These are phyloP conservation scores for Fomitopsis schrenkii DNA, from an alignment of 1,284 basidiomycete genomes.

Conservation along the genomic window DNA sequence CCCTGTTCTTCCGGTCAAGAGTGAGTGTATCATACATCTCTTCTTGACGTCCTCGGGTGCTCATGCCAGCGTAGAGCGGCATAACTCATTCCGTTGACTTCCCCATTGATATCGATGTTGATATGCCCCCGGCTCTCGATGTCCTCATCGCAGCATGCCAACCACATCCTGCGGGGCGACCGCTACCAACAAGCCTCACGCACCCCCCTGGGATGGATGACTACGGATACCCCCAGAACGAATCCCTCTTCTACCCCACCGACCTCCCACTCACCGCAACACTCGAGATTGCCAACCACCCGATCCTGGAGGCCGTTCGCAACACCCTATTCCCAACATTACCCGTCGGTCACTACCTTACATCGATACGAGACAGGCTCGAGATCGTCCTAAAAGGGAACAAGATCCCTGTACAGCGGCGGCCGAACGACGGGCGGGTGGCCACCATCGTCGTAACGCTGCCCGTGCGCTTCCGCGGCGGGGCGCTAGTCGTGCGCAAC, in stretches of 20 bases:
- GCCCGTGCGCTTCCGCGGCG: constrained; percentile 69
- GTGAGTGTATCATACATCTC: constrained; percentile 32
- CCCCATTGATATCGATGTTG: constrained; percentile 71
- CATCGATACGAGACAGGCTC: constrained; percentile 61
- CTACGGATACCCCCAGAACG: constrained; percentile 43
- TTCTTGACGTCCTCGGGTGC: not conserved
- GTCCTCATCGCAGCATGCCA: constrained; percentile 73
- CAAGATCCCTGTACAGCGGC: constrained; percentile 50
- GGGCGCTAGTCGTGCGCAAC: constrained; percentile 55
- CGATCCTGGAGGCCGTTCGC: constrained; percentile 71
- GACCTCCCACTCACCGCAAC: constrained; percentile 69
- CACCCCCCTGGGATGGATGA: constrained; percentile 43
- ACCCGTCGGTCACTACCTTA: constrained; percentile 64
- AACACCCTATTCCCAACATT: constrained; percentile 65
- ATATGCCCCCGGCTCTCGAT: constrained; percentile 74
- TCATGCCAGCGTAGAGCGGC: constrained; percentile 48
- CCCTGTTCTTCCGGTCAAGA: constrained; percentile 76
- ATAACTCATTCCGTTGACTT: constrained; percentile 78
- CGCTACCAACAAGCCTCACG: not conserved
- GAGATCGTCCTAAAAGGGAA: constrained; percentile 64
- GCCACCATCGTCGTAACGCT: constrained; percentile 72
- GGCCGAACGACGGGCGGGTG: constrained; percentile 59
- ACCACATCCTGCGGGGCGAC: constrained; percentile 39
- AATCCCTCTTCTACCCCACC: constrained; percentile 69
- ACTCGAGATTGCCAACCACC: constrained; percentile 74